phyloP scores from a whole-genome alignment of 345 rosid genomes.

The Citrus cavaleriei region DNA sequence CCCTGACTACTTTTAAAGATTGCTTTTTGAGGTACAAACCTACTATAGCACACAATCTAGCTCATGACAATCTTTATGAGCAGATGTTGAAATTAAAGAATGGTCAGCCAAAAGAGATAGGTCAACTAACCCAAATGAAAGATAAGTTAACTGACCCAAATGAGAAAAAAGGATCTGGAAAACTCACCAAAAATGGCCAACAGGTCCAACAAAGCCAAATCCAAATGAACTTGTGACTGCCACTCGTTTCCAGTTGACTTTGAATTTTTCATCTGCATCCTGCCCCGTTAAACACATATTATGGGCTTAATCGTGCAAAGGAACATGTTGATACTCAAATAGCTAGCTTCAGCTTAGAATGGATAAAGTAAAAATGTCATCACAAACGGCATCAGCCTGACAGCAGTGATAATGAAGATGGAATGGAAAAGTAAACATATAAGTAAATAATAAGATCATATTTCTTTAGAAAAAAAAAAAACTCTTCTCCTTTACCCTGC shows the following conservation, averaged over 20 bases:
- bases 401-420: background rate
- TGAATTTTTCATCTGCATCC: conserved; percentile 53
- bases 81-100: background rate
- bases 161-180: background rate
- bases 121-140: background rate
- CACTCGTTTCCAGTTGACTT: conserved; percentile 72
- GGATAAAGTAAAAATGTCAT: background rate
- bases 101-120: background rate
- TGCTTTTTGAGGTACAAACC: background rate
- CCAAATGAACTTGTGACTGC: conserved; percentile 74
- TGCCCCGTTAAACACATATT: conserved; percentile 24
- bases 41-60: background rate
- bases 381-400: background rate
- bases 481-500: background rate
- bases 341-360: background rate
- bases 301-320: conserved; percentile 9
- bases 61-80: background rate
- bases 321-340: background rate
- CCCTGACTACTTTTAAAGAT: background rate
- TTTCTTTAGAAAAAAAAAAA: background rate
- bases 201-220: conserved; percentile 78
- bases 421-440: background rate
- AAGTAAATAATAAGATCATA: background rate
- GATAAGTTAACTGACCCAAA: background rate
- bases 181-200: conserved; percentile 83